Evolutionary conservation across 345 rosid species (phyloP).

Genomic region (Rhodamnia argentea): DNA sequence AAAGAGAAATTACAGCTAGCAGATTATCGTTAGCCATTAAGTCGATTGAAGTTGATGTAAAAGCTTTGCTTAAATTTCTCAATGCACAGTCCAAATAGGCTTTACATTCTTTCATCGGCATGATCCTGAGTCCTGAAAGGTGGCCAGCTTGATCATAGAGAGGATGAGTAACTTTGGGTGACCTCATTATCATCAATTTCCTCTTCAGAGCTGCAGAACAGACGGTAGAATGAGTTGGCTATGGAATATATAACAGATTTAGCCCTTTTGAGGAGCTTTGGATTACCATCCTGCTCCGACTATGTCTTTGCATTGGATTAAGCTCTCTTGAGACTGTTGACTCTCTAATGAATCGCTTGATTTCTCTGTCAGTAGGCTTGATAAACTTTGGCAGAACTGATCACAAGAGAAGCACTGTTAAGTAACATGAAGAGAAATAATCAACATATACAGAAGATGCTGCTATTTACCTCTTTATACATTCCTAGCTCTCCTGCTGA

Average conservation of each 20-base stretch:
- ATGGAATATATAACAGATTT: neutral
- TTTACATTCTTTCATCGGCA: neutral
- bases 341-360: conserved; percentile 14
- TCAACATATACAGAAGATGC: neutral
- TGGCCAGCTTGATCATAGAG: neutral
- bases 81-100: neutral
- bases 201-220: conserved; percentile 6
- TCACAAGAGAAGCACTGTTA: neutral
- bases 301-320: neutral
- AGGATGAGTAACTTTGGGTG: conserved; percentile 4
- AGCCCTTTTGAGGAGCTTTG: neutral
- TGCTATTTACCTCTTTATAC: conserved; percentile 47
- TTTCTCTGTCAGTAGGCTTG: conserved; percentile 48
- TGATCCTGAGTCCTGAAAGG: neutral
- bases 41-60: neutral
- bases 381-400: conserved; percentile 80
- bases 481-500: conserved; percentile 60
- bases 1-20: neutral
- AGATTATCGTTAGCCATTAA: neutral
- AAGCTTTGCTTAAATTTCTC: neutral
- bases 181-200: neutral
- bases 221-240: conserved; percentile 1
- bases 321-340: conserved; percentile 6
- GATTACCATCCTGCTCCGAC: conserved; percentile 23
- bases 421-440: neutral